Conservation (phyloP, 2,329 filamentous ascomycete genomes). For the Camillea tinctor region DNA sequence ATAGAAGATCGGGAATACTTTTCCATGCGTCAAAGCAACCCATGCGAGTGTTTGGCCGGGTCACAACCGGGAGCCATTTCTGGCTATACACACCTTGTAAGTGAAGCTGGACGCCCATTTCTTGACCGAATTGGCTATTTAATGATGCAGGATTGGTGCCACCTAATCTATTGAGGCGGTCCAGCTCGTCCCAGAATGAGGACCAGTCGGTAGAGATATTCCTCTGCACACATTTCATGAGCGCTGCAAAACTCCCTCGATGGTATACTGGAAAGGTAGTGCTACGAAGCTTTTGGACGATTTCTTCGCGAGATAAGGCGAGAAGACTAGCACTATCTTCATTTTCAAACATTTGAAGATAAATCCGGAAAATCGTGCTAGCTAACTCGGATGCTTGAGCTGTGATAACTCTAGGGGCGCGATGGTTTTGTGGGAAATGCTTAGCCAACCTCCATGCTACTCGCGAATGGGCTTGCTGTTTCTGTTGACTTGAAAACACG, state of each 20-base stretch:
- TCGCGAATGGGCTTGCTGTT: slow-evolving; percentile 22
- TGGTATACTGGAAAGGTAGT: slow-evolving; percentile 34
- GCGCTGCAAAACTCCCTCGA: slow-evolving; percentile 38
- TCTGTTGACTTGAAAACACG: slow-evolving; percentile 8
- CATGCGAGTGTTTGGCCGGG: slow-evolving; percentile 15
- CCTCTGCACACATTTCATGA: slow-evolving; percentile 38
- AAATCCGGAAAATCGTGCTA: slow-evolving; percentile 40
- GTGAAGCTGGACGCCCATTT: slow-evolving; percentile 38
- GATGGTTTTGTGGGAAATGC: slow-evolving; percentile 9
- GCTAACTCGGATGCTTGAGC: slow-evolving; percentile 40
- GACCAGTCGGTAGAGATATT: slow-evolving; percentile 37
- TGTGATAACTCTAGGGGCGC: slow-evolving; percentile 22
- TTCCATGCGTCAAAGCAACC: slow-evolving; percentile 38
- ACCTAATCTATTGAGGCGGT: no score
- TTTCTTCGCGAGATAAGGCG: slow-evolving; percentile 6
- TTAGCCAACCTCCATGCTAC: slow-evolving; percentile 31
- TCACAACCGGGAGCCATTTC: slow-evolving; percentile 27
- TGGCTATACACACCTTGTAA: slow-evolving; percentile 35
- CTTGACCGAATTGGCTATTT: slow-evolving; percentile 33
- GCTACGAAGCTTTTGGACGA: slow-evolving; percentile 5
- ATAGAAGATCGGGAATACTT: slow-evolving; percentile 32
- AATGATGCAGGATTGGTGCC: slow-evolving; percentile 13
- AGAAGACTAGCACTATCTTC: slow-evolving; percentile 34
- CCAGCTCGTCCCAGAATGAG: slow-evolving; percentile 27
- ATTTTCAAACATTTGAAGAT: slow-evolving; percentile 44